Percentiles rank a stretch among this genome's conserved stretches.
phyloP scores from a whole-genome alignment of 306 rosid species.

The Lablab purpureus region DNA sequence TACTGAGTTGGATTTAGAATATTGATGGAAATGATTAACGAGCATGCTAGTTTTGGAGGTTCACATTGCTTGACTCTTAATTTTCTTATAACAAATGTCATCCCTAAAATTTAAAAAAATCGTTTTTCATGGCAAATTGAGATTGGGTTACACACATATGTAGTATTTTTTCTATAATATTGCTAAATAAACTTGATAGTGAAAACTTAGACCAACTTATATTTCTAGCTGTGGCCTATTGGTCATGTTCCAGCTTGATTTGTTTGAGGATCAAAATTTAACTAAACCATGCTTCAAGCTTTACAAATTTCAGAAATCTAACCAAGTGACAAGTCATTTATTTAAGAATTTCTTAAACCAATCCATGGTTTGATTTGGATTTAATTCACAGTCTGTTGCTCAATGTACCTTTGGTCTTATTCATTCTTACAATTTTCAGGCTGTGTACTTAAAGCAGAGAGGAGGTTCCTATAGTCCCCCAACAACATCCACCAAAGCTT shows the following conservation, averaged over 20 bases:
- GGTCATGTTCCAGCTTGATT: conserved; percentile 19
- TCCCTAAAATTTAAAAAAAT: background rate
- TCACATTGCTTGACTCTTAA: background rate
- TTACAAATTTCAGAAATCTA: conserved; percentile 7
- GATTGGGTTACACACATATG: background rate
- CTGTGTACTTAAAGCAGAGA: conserved; percentile 67
- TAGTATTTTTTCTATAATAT: background rate
- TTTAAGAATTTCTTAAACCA: background rate
- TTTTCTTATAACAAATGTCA: background rate
- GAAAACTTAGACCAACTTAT: background rate
- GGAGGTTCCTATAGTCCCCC: conserved; percentile 41
- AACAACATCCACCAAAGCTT: conserved; percentile 43
- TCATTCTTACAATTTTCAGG: conserved; percentile 56
- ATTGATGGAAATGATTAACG: background rate
- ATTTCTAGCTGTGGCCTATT: background rate
- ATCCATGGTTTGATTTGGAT: background rate
- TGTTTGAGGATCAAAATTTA: background rate
- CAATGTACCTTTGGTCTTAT: conserved; percentile 9
- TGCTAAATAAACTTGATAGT: background rate
- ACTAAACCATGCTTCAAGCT: background rate
- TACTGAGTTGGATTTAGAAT: background rate
- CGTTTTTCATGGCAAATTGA: background rate
- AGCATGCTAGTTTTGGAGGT: background rate
- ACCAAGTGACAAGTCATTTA: background rate
- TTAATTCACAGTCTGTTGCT: background rate